Evolutionary conservation across 2,329 filamentous ascomycete genomes (phyloP), one percentile per base, ranked within the genome.

Genomic region (Calonectria leucothoes): DNA sequence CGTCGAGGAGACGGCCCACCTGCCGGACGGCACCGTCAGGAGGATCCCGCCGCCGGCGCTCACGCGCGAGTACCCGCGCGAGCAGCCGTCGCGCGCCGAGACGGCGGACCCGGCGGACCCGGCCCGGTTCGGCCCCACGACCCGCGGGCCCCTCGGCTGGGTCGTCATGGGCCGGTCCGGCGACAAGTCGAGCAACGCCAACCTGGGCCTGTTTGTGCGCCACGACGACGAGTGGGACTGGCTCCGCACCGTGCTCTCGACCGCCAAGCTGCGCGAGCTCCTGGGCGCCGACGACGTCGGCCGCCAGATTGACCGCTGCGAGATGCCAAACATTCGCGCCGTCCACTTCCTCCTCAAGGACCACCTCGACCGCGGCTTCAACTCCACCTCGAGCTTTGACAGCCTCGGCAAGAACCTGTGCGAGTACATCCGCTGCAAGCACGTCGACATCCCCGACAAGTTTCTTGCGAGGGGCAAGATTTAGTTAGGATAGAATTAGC

Each of bases 301-400:
- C 2, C 81, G 82, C 57, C 81, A 82, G 63, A 83, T 88, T 68
- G 86, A 87, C 65, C 82, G 87, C 0, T 87, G 85, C 63, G 87
- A 88, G 78, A 76, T 88, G 57, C 83, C 85, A 15, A 78, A 80
- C 49, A 77, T 82, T 12, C 67, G 68, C 5, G 80, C 80, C 4
- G 82, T 85, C 42, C 83, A 85, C 63, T 85, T 85, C 72, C 76
- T 88, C 55, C 74, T 88, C n/a, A 85, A 87, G 73, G 86, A 88
- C 72, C 86, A 87, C 75, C 81, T 87, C 7, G 85, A 86, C 75
- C 79, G 85, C 1, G 85, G 85, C 1, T 86, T 84, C 76, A 83
- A 75, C 42, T 77, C 72, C 10, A 76, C 74, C 1, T 78, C 75
- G 15, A 73, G 70, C 57, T 77, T 86, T 73, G 86, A 87, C 73